Conservation (phyloP, 148 eudicot genomes). For the Linanthus parryae region DNA sequence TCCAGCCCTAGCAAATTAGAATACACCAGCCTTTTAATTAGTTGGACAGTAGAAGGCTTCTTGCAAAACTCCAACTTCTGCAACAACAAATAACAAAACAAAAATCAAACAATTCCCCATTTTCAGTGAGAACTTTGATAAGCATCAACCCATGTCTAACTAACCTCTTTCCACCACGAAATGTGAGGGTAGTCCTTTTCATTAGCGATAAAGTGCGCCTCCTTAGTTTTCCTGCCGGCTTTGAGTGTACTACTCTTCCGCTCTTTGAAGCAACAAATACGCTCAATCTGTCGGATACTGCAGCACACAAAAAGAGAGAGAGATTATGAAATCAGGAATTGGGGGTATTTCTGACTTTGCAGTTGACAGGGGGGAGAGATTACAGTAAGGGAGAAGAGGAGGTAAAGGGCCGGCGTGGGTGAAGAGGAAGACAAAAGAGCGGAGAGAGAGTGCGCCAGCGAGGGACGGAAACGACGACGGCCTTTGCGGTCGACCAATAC, state of each 20-base stretch:
- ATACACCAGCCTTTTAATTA: slow-evolving; percentile 61
- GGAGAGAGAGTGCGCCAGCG: slow-evolving; percentile 37
- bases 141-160: slow-evolving; percentile 8
- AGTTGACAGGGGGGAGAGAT: slow-evolving; percentile 9
- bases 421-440: slow-evolving; percentile 23
- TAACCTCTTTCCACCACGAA: slow-evolving; percentile 97
- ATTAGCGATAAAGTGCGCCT: slow-evolving; percentile 27
- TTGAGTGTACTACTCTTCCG: slow-evolving; percentile 33
- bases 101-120: neutral
- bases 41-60: slow-evolving; percentile 72
- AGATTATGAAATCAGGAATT: neutral
- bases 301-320: neutral
- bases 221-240: slow-evolving; percentile 43
- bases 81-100: slow-evolving; percentile 12
- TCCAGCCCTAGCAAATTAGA: slow-evolving; percentile 89
- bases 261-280: slow-evolving; percentile 40
- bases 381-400: slow-evolving; percentile 13
- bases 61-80: slow-evolving; percentile 66
- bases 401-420: slow-evolving; percentile 4
- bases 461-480: slow-evolving; percentile 22
- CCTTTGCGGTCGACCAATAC: slow-evolving; percentile 32
- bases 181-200: slow-evolving; percentile 67
- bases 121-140: too few species aligned
- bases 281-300: slow-evolving; percentile 30
- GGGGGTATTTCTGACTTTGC: too few species aligned